These are phyloP conservation scores for Pharnaceum exiguum DNA, from an alignment of 148 eudicot species.

Conservation along the genomic window DNA sequence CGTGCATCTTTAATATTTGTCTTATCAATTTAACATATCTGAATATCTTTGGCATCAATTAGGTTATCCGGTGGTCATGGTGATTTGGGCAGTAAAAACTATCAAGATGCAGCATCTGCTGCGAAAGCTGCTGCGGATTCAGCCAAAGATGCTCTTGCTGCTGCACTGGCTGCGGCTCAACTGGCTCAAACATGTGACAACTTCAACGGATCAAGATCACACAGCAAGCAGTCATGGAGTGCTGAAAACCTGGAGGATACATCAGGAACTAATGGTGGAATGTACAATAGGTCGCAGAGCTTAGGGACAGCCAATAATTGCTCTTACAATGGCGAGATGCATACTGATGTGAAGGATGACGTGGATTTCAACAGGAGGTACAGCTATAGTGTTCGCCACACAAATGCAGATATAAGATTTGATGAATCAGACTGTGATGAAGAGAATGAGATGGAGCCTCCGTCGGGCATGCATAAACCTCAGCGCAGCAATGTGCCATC, in stretches of 20 bases:
- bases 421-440: conserved; percentile 84
- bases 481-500: not conserved
- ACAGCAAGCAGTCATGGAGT: conserved; percentile 10
- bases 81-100: conserved; percentile 25
- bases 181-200: conserved; percentile 34
- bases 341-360: conserved; percentile 13
- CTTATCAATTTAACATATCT: not conserved
- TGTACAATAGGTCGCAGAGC: conserved; percentile 16
- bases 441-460: conserved; percentile 43
- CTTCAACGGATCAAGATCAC: not conserved
- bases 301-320: not conserved
- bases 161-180: conserved; percentile 84
- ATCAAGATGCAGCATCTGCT: conserved; percentile 68
- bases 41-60: not conserved
- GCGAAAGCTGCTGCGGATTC: conserved; percentile 89
- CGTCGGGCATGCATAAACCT: conserved; percentile 12
- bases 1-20: not conserved
- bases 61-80: conserved; percentile 34
- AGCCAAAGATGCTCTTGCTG: conserved; percentile 73
- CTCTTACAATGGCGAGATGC: conserved; percentile 3
- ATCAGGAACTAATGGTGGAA: conserved; percentile 3
- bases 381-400: conserved; percentile 46
- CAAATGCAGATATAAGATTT: conserved; percentile 46
- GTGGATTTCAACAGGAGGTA: conserved; percentile 36
- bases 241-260: conserved; percentile 6